Evolutionary conservation across 805 yeast species (phyloP).

Genomic region (Clavispora phyllophila): DNA sequence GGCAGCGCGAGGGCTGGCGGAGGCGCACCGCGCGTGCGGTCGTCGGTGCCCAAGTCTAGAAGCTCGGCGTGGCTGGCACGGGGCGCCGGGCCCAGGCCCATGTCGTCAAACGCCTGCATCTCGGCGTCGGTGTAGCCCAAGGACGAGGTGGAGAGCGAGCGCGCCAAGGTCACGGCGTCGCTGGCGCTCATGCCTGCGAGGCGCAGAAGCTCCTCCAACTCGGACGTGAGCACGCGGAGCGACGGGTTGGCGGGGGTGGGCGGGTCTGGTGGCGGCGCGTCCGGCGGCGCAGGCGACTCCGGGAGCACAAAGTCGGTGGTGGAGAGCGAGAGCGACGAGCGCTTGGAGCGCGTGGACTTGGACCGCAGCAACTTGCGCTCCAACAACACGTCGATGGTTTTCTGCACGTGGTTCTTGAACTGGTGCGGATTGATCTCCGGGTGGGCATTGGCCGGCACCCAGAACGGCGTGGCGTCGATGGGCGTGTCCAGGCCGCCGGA

Average conservation of each 20-base stretch:
- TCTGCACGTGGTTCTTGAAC: slow-evolving; percentile 61
- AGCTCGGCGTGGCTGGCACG: slow-evolving; percentile 6
- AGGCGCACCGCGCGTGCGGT: not conserved
- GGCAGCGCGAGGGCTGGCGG: not conserved
- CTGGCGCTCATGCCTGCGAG: slow-evolving; percentile 73
- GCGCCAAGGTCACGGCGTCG: slow-evolving; percentile 78
- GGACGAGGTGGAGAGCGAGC: slow-evolving; percentile 69
- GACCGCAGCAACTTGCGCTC: slow-evolving; percentile 27
- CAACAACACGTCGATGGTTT: slow-evolving; percentile 48
- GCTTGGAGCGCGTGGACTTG: slow-evolving; percentile 11
- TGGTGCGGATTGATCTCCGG: slow-evolving; percentile 95
- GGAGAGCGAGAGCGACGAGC: slow-evolving; percentile 13
- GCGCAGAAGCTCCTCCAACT: slow-evolving; percentile 67
- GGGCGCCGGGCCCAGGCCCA: slow-evolving; percentile 15
- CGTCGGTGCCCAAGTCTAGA: slow-evolving; percentile 13
- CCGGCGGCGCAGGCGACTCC: not conserved
- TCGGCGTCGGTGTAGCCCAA: slow-evolving; percentile 54
- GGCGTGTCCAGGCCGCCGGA: not conserved
- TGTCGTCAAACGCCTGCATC: slow-evolving; percentile 35
- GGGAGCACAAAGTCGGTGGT: slow-evolving; percentile 8
- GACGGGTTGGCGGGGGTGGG: slow-evolving; percentile 46
- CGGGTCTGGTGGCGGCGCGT: not conserved
- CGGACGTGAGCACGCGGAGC: slow-evolving; percentile 65
- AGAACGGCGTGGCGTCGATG: slow-evolving; percentile 43
- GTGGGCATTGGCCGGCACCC: slow-evolving; percentile 96